A percentile compares a stretch with the other conserved stretches of the same genome.
Evolutionary conservation across 768 basidiomycete species (phyloP).

Genomic region (Suillus placidus): DNA sequence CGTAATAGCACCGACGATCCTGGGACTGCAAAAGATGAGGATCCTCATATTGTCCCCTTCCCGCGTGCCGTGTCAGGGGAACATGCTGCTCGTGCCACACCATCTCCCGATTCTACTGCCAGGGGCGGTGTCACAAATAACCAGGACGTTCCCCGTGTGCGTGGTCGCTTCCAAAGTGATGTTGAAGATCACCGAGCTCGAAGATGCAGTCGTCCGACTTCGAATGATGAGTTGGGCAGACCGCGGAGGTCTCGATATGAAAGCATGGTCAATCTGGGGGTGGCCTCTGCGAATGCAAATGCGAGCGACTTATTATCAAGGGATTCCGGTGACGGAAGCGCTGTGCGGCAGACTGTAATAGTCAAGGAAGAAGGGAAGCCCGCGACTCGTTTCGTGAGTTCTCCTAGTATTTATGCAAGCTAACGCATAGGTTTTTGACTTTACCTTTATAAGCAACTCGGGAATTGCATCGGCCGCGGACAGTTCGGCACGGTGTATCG

Average conservation of each 20-base stretch:
- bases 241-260: conserved; percentile 66
- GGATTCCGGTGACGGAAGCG: conserved; percentile 66
- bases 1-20: conserved; percentile 40
- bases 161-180: conserved; percentile 74
- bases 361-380: conserved; percentile 82
- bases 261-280: conserved; percentile 69
- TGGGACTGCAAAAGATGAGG: conserved; percentile 35
- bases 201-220: conserved; percentile 61
- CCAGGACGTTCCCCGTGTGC: conserved; percentile 43
- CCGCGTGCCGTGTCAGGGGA: conserved; percentile 63
- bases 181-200: conserved; percentile 57
- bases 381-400: conserved; percentile 79
- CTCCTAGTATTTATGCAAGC: conserved; percentile 10
- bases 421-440: conserved; percentile 10
- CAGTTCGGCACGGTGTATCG: conserved; percentile 97
- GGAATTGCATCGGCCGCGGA: conserved; percentile 95
- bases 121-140: conserved; percentile 37
- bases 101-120: conserved; percentile 41
- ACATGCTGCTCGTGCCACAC: conserved; percentile 35
- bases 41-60: conserved; percentile 60
- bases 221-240: conserved; percentile 68
- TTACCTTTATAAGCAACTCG: conserved; percentile 74
- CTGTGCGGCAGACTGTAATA: conserved; percentile 68
- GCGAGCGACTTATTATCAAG: conserved; percentile 67
- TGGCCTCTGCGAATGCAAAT: conserved; percentile 51